Evolutionary conservation across 768 basidiomycete genomes (phyloP).

Genomic region (Calvatia gigantea): DNA sequence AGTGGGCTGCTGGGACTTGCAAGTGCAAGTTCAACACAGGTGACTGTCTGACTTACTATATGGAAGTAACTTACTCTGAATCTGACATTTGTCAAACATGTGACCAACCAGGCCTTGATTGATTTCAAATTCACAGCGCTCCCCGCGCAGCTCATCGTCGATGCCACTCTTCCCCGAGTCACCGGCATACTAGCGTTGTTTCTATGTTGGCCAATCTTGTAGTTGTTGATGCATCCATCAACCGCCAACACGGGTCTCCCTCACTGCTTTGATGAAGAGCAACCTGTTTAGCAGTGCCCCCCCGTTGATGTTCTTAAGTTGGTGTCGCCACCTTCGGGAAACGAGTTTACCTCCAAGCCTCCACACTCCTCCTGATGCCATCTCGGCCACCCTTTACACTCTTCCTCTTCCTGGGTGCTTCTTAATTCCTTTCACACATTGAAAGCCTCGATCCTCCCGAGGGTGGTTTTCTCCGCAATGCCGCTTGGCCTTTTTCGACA

Average conservation of each 20-base stretch:
- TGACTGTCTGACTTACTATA: no score
- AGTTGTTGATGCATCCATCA: not conserved
- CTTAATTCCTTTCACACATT: not conserved
- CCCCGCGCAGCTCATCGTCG: not conserved
- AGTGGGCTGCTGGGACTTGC: not conserved
- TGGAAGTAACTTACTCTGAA: no score
- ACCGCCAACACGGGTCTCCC: not conserved
- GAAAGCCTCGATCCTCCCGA: not conserved
- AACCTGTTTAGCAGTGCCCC: not conserved
- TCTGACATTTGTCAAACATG: no score
- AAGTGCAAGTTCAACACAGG: no score
- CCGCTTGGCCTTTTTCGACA: not conserved
- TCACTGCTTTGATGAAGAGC: not conserved
- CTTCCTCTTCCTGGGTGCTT: constrained; percentile 4
- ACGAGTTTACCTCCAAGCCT: not conserved
- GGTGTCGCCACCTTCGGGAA: not conserved
- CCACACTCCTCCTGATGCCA: not conserved
- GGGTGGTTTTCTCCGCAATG: not conserved
- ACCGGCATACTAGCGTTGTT: not conserved
- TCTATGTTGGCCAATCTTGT: not conserved
- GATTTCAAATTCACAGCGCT: no score
- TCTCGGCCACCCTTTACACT: not conserved
- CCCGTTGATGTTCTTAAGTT: not conserved
- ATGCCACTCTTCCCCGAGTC: not conserved
- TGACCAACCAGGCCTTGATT: no score